These are phyloP conservation scores for Iberis pinnata DNA, from an alignment of 345 rosid genomes.

Conservation along the genomic window DNA sequence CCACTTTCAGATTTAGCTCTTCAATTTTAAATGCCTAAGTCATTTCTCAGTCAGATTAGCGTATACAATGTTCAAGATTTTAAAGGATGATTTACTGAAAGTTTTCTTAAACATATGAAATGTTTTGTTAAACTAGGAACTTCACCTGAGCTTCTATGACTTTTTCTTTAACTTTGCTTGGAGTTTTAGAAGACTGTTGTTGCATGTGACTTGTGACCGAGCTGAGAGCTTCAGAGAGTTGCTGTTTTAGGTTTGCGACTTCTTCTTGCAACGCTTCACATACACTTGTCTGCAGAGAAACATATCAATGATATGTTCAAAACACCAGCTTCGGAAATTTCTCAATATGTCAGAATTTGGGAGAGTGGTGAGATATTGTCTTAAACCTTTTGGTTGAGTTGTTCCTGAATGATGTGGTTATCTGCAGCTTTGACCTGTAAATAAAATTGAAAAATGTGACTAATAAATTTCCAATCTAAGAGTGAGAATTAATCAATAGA, in stretches of 20 bases:
- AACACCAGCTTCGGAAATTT: slow-evolving; percentile 13
- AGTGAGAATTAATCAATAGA: background rate
- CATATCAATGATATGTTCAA: background rate
- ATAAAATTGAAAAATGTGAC: background rate
- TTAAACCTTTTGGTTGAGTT: slow-evolving; percentile 79
- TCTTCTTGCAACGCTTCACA: slow-evolving; percentile 74
- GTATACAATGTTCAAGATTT: slow-evolving; percentile 5
- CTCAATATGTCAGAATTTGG: background rate
- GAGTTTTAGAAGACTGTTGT: slow-evolving; percentile 19
- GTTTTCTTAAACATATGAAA: background rate
- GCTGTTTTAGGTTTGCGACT: slow-evolving; percentile 61
- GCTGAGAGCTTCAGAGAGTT: slow-evolving; percentile 56
- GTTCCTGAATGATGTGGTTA: slow-evolving; percentile 89
- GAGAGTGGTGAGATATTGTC: slow-evolving; percentile 2
- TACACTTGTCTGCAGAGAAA: slow-evolving; percentile 47
- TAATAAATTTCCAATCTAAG: too few relatives aligned
- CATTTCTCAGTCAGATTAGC: slow-evolving; percentile 14
- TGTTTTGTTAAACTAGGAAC: slow-evolving; percentile 20
- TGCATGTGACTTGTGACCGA: slow-evolving; percentile 17
- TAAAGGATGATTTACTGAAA: slow-evolving; percentile 9
- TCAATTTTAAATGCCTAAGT: slow-evolving; percentile 60
- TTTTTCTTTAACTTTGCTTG: slow-evolving; percentile 11
- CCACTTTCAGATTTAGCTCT: slow-evolving; percentile 57
- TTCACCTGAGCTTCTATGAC: slow-evolving; percentile 23
- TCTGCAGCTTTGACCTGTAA: slow-evolving; percentile 91